Evolutionary conservation across 306 rosid genomes (phyloP), one percentile per base, ranked within the genome.

Genomic region (Gastrolobium villosum): DNA sequence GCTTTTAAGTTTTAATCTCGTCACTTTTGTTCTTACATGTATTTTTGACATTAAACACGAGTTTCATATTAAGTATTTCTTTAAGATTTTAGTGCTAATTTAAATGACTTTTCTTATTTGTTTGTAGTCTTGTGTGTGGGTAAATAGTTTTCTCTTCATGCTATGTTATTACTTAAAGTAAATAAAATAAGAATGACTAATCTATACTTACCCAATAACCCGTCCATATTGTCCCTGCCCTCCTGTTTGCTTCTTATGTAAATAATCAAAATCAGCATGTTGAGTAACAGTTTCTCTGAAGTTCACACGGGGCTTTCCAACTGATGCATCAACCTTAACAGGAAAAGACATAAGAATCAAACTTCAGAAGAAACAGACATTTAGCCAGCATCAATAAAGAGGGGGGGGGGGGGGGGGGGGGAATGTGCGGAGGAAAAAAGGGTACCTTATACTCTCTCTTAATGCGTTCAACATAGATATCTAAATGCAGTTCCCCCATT

Each of bases 201-300:
- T 6, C 10, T 26, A 74, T 44, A 83, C 99, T 85, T 87, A 93
- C 99, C 99, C 99, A 72, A 84, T 82, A 72, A 95, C 99, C 32
- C 98, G 95, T 70, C 99, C 99, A 87, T 95, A 95, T 86, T 95
- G 99, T 44, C 99, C 99, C 79, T 95, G 99, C 67, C 99, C 99
- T 80, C 99, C 99, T 62, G 81, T 35, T 82, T 95, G 99, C 87
- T 95, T 95, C 84, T 95, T 95, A 84, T 95, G 99, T 75, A 95
- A 79, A 90, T 93, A 95, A 89, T 95, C 99, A 84, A 93, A 95
- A 13, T 95, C 91, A 36, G 98, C 90, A 67, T 94, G 94, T 54
- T 88, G 94, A 44, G 99, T 95, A 82, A 95, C 91, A 55, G 99
- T 95, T 87, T 95, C 99, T 88, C 99, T 93, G 87, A 95, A 95